A percentile compares a stretch with the other conserved stretches of the same genome.
Conservation (phyloP, 2,329 filamentous ascomycete species). For the Botrytis pseudocinerea region DNA sequence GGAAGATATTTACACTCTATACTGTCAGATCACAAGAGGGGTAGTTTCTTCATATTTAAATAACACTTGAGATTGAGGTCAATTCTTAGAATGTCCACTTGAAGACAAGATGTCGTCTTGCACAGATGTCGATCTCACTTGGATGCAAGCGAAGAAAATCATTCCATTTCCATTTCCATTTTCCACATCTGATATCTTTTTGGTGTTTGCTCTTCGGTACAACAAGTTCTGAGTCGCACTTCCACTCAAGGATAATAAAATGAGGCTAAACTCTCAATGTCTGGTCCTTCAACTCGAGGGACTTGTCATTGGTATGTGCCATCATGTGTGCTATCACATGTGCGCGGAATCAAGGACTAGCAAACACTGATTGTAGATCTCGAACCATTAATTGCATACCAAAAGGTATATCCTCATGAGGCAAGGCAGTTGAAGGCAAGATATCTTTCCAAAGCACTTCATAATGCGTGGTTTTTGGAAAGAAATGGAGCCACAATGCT, state of each 20-base stretch:
- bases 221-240: too few species aligned
- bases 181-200: background rate
- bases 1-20: background rate
- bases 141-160: background rate
- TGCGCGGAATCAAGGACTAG: background rate
- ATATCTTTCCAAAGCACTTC: background rate
- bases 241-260: background rate
- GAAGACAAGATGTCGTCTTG: background rate
- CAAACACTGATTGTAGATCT: constrained; percentile 3
- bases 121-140: background rate
- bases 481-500: background rate
- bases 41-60: background rate
- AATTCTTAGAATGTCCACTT: background rate
- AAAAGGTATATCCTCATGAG: background rate
- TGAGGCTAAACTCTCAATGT: too few species aligned
- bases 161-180: too few species aligned
- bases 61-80: background rate
- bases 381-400: background rate
- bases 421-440: background rate
- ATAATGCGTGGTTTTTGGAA: background rate
- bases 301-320: background rate
- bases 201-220: background rate
- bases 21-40: rapidly evolving
- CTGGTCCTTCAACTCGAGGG: background rate
- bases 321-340: background rate